A percentile compares a stretch with the other conserved stretches of the same genome.
Conservation (phyloP, 306 rosid genomes). For the Coriaria nepalensis region DNA sequence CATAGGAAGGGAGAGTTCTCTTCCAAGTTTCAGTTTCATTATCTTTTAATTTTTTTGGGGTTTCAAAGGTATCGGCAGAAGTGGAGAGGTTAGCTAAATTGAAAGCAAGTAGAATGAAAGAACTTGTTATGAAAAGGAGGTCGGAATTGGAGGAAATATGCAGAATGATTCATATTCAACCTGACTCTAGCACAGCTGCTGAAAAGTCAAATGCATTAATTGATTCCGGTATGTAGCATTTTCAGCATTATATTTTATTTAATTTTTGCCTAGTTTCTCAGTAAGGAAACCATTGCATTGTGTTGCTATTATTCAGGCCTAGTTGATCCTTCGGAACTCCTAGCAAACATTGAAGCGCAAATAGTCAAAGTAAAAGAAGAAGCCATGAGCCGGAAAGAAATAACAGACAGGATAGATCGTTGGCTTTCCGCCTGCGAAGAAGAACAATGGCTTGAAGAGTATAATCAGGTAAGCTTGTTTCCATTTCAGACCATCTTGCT, state of each 20-base stretch:
- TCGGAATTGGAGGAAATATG: slow-evolving; percentile 80
- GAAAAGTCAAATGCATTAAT: slow-evolving; percentile 89
- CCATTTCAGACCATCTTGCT: neutral
- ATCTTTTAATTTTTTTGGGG: neutral
- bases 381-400: slow-evolving; percentile 76
- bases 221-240: slow-evolving; percentile 57
- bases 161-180: slow-evolving; percentile 64
- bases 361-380: slow-evolving; percentile 65
- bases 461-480: slow-evolving; percentile 54
- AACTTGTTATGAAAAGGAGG: slow-evolving; percentile 83
- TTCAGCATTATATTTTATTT: neutral
- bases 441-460: slow-evolving; percentile 95
- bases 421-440: slow-evolving; percentile 95
- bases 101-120: slow-evolving; percentile 95
- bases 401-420: slow-evolving; percentile 74
- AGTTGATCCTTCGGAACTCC: slow-evolving; percentile 81
- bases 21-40: no score
- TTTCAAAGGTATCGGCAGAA: slow-evolving; percentile 69
- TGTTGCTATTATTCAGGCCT: slow-evolving; percentile 41
- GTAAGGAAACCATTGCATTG: neutral
- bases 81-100: slow-evolving; percentile 70
- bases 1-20: no score
- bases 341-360: slow-evolving; percentile 74
- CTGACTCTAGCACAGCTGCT: slow-evolving; percentile 74
- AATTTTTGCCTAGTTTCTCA: neutral